Evolutionary conservation across 495 filamentous ascomycete species (phyloP), one percentile per base, ranked within the genome.

Genomic region (Hypoxylon trugodes): DNA sequence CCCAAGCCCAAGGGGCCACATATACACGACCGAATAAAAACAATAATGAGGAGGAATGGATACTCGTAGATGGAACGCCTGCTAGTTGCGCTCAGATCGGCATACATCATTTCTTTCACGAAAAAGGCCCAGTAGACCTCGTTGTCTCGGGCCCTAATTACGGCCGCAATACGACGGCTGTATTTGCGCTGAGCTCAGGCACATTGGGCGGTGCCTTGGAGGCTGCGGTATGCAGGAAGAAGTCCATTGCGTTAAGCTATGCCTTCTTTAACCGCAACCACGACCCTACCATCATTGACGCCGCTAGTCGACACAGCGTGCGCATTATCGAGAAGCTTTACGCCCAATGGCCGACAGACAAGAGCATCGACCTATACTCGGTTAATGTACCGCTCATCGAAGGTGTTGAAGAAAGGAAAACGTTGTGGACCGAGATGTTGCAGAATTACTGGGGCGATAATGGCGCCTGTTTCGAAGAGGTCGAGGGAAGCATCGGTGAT

Each of bases 61-160:
- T 97, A 37, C 82, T 98, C 21, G 87, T 98, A 12, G 88, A 96
- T 74, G 90, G 88, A 32, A 97, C 91, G 7, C 95, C 90, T 18
- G 94, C 91, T 2, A 89, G 82, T 59, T 97, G 91, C 75, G 90
- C 90, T 16, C 93, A 96, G 79, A 92, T 97, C 66, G 96, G 91
- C 13, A 83, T 95, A 13, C 88, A 89, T 71, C 91, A 92, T 77
- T 94, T 89, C 80, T 97, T 96, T 79, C 78, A 87, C 55, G 86
- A 91, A 53, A 85, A 86, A 19, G 91, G 87, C 2, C 86, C 86
- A 12, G 79, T 97, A 42, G 94, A 97, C 71, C 77, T 98, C 2
- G 92, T 98, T 3, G 83, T 98, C 4, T 89, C 84, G 9, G 95
- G 95, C 1, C 95, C 95, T 5, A 98, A 98, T 73, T 97, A 96